These are phyloP conservation scores for Solanum tacnaense DNA, from an alignment of 257 asterid species.

Conservation along the genomic window DNA sequence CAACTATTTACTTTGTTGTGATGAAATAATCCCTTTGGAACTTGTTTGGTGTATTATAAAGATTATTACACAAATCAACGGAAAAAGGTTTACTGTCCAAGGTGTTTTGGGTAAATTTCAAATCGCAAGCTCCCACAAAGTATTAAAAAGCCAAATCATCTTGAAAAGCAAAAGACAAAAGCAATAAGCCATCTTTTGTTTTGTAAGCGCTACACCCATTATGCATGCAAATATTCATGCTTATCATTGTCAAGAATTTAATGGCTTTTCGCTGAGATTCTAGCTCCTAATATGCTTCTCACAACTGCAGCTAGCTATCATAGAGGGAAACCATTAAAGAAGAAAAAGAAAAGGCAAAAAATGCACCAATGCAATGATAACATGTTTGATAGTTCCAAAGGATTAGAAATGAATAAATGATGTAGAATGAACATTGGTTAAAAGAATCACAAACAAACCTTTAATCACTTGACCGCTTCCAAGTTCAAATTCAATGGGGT, in stretches of 20 bases:
- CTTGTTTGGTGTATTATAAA: not conserved
- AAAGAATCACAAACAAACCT: conserved; percentile 29
- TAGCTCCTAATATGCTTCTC: not conserved
- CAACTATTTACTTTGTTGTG: not conserved
- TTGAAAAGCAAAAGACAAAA: not conserved
- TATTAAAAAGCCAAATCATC: not conserved
- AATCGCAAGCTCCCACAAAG: not conserved
- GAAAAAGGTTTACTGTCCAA: not conserved
- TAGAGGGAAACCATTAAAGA: not conserved
- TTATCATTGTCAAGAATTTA: not conserved
- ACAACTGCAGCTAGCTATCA: not conserved
- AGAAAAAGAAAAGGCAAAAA: not conserved
- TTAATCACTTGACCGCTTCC: conserved; percentile 93
- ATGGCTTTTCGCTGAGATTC: not conserved
- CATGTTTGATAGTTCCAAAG: not conserved
- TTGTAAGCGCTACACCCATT: not conserved
- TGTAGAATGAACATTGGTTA: not conserved
- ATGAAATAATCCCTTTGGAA: not conserved
- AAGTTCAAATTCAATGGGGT: conserved; percentile 86
- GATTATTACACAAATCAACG: not conserved
- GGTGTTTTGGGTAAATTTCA: not conserved
- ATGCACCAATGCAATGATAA: not conserved
- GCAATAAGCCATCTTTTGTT: not conserved
- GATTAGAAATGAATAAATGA: conserved; percentile 1
- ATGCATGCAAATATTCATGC: not conserved